Evolutionary conservation across 2,329 filamentous ascomycete genomes (phyloP).

Genomic region (Calonectria fujianensis): DNA sequence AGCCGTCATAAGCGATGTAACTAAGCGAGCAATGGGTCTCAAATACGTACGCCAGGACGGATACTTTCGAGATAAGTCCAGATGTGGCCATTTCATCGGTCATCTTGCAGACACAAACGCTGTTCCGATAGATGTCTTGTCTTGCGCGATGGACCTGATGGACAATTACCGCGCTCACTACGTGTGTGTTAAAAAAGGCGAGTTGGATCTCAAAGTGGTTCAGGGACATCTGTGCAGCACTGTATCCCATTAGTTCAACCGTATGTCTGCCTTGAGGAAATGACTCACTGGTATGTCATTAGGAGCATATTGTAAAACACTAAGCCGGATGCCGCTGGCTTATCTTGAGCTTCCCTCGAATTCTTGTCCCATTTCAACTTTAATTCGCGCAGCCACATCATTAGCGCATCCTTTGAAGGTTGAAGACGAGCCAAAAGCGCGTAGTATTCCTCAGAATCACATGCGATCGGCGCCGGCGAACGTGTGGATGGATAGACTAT

Average conservation of each 20-base stretch:
- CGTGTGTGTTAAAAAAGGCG: not conserved
- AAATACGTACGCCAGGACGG: not conserved
- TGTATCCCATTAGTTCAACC: not conserved
- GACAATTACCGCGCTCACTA: not conserved
- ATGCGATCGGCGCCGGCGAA: not conserved
- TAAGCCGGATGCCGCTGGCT: not conserved
- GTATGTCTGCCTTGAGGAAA: not conserved
- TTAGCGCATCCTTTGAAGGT: not conserved
- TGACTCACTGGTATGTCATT: not conserved
- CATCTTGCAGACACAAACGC: not conserved
- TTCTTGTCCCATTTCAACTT: not conserved
- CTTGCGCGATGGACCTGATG: not conserved
- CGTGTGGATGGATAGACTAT: not conserved
- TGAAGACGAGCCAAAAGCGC: not conserved
- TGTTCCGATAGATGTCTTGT: not conserved
- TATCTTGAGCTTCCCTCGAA: not conserved
- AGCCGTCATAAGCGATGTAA: not conserved
- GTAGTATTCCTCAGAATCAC: not conserved
- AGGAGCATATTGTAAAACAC: slow-evolving; percentile 1
- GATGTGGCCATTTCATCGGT: slow-evolving; percentile 1
- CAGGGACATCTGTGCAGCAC: not conserved
- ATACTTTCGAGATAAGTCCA: not conserved
- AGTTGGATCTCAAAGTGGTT: not conserved
- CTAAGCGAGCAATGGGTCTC: not conserved
- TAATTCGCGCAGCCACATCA: not conserved